phyloP scores from a whole-genome alignment of 129 eudicot genomes.

The Rutidosis leptorrhynchoides region DNA sequence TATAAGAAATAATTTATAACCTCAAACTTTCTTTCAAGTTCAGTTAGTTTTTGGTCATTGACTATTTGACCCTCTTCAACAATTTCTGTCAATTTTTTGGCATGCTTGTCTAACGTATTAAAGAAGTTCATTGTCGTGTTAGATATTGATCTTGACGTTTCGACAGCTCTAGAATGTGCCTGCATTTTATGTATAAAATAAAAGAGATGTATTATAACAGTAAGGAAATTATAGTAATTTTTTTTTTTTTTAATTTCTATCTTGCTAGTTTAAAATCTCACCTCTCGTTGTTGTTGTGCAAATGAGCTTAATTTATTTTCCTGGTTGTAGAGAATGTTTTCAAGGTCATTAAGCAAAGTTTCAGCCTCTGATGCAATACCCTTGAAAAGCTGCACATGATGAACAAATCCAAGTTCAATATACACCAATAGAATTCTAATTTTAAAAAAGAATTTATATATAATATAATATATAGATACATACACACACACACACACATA shows the following conservation, averaged over 20 bases:
- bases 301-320: constrained; percentile 65
- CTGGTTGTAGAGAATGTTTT: constrained; percentile 69
- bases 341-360: constrained; percentile 65
- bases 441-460: background rate
- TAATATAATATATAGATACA: too few species aligned
- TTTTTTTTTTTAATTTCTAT: background rate
- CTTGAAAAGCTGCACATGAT: constrained; percentile 66
- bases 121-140: constrained; percentile 67
- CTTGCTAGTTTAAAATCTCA: constrained; percentile 28
- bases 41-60: constrained; percentile 69
- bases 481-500: too few species aligned
- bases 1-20: constrained; percentile 27
- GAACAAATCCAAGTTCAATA: background rate
- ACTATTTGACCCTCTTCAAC: constrained; percentile 77
- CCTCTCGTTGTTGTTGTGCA: constrained; percentile 91
- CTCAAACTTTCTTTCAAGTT: constrained; percentile 88
- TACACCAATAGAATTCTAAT: background rate
- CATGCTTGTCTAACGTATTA: constrained; percentile 71
- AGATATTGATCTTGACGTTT: constrained; percentile 74
- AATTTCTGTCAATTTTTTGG: constrained; percentile 63
- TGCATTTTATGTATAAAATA: constrained; percentile 25
- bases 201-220: background rate
- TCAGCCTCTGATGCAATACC: constrained; percentile 91
- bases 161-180: constrained; percentile 90
- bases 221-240: background rate